Conservation (phyloP, 2,329 filamentous ascomycete species). For the Pseudogymnoascus sp. region DNA sequence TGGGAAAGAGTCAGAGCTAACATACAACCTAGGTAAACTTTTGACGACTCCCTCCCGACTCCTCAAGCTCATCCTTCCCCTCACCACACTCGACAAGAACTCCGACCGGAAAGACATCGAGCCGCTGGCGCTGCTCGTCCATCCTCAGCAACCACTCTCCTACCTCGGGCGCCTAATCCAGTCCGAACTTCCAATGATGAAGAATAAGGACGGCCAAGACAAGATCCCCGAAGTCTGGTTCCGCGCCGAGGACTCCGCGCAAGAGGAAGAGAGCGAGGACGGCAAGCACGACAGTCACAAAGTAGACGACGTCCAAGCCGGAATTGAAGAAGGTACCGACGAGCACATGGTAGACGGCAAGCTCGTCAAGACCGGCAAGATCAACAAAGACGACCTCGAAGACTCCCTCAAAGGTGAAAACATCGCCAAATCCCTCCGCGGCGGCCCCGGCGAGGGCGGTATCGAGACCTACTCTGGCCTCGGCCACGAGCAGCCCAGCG, state of each 20-base stretch:
- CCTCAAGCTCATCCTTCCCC: conserved; percentile 71
- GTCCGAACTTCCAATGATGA: conserved; percentile 64
- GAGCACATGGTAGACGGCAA: conserved; percentile 43
- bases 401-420: conserved; percentile 32
- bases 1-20: not conserved
- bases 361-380: conserved; percentile 29
- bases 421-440: conserved; percentile 37
- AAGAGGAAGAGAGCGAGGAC: conserved; percentile 31
- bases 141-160: conserved; percentile 83
- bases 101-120: conserved; percentile 63
- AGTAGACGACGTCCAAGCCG: conserved; percentile 27
- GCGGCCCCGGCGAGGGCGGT: conserved; percentile 44
- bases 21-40: conserved; percentile 52
- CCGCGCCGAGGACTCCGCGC: conserved; percentile 65
- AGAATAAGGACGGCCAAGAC: conserved; percentile 53
- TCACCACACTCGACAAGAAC: conserved; percentile 54
- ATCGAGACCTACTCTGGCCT: conserved; percentile 65
- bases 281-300: conserved; percentile 39
- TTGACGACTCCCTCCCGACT: conserved; percentile 73
- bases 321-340: conserved; percentile 34
- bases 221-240: conserved; percentile 70
- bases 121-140: conserved; percentile 74
- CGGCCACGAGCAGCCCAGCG: conserved; percentile 49
- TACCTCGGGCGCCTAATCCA: conserved; percentile 87
- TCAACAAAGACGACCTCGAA: conserved; percentile 19